Evolutionary conservation across 768 basidiomycete genomes (phyloP).

Genomic region (Xerocomus potaroensis): DNA sequence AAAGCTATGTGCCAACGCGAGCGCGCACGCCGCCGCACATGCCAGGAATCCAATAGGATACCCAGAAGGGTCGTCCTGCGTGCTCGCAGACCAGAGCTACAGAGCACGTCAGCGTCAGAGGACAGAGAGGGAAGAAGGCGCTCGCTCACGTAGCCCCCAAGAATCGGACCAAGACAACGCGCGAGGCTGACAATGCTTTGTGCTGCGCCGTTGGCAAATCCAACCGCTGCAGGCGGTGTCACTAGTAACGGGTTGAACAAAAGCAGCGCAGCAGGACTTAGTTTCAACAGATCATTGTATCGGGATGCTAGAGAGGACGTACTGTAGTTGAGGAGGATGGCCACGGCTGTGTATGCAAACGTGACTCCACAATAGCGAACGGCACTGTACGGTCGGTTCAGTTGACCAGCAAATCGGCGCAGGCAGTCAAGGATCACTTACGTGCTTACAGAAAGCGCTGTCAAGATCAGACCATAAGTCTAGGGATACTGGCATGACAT

Average conservation of each 20-base stretch:
- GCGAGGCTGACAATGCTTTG: constrained; percentile 95
- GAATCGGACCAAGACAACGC: constrained; percentile 82
- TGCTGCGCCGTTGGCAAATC: constrained; percentile 91
- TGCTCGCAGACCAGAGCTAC: constrained; percentile 72
- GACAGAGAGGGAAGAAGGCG: background rate
- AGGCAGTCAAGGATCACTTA: constrained; percentile 35
- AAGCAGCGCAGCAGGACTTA: background rate
- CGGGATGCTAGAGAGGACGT: constrained; percentile 15
- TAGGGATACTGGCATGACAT: background rate
- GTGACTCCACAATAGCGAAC: constrained; percentile 84
- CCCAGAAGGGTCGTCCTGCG: constrained; percentile 62
- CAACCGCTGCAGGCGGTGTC: constrained; percentile 86
- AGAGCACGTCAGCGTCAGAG: constrained; percentile 1
- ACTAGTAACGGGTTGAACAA: constrained; percentile 55
- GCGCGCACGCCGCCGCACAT: constrained; percentile 55
- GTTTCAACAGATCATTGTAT: background rate
- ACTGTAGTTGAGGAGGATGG: constrained; percentile 87
- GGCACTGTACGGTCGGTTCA: constrained; percentile 46
- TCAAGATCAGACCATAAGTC: constrained; percentile 5
- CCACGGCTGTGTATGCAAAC: constrained; percentile 87
- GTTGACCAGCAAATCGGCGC: background rate
- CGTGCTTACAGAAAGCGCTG: constrained; percentile 79
- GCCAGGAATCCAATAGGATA: constrained; percentile 73
- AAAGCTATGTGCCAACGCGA: constrained; percentile 68
- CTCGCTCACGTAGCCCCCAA: constrained; percentile 69